Evolutionary conservation across 1,139 yeast genomes (phyloP).

Genomic region (Geotrichum cucujoidarum): DNA sequence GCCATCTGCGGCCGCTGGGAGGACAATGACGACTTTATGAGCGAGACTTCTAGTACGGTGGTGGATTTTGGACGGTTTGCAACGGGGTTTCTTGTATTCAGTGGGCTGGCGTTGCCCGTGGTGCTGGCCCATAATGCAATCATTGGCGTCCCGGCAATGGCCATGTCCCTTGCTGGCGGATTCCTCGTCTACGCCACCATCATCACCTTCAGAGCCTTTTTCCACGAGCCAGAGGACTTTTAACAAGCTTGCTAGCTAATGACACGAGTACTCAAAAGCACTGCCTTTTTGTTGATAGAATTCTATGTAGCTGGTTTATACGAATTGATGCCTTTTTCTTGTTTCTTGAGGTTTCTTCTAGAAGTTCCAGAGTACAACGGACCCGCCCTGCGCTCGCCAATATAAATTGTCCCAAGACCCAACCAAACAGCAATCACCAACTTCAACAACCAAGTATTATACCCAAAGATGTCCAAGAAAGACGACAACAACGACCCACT

Average conservation of each 20-base stretch:
- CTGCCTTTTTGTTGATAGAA: no score
- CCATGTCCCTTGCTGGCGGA: constrained; percentile 68
- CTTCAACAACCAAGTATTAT: background rate
- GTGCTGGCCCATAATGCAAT: constrained; percentile 60
- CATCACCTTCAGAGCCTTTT: constrained; percentile 64
- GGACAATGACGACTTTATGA: constrained; percentile 45
- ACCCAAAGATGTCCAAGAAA: constrained; percentile 1
- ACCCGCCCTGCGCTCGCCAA: no score
- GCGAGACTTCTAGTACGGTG: constrained; percentile 41
- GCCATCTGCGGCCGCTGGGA: constrained; percentile 45
- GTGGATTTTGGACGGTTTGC: constrained; percentile 64
- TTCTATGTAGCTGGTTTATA: no score
- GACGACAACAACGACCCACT: background rate
- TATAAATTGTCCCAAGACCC: no score
- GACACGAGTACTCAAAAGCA: background rate
- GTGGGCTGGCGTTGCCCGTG: constrained; percentile 66
- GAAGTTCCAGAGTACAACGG: no score
- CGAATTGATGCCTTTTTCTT: no score
- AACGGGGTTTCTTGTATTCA: constrained; percentile 60
- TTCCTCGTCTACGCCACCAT: constrained; percentile 66
- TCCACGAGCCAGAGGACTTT: constrained; percentile 54
- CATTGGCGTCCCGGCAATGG: constrained; percentile 53
- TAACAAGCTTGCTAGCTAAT: constrained; percentile 20
- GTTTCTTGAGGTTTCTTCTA: no score
- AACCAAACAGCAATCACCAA: no score